Evolutionary conservation across 2,329 filamentous ascomycete species (phyloP).

Genomic region (Talaromyces sp.): DNA sequence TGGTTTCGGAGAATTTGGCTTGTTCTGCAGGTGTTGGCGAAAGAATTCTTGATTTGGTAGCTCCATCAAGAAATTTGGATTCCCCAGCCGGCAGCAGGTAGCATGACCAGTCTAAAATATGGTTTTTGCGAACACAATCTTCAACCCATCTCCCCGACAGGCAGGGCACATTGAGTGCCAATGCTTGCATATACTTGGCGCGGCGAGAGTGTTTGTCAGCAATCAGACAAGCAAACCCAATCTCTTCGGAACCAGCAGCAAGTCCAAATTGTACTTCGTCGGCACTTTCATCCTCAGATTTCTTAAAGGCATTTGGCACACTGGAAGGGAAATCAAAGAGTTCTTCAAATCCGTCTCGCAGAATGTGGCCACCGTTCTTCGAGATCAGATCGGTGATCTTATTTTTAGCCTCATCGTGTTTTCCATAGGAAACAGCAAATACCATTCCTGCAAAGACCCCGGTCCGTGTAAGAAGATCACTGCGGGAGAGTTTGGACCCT

Average conservation of each 20-base stretch:
- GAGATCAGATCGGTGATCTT: conserved; percentile 59
- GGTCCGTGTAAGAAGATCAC: conserved; percentile 20
- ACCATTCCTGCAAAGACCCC: conserved; percentile 73
- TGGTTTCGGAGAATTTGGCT: conserved; percentile 53
- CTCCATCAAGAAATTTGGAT: conserved; percentile 69
- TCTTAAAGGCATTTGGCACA: conserved; percentile 22
- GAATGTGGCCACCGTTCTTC: conserved; percentile 65
- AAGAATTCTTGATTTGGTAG: conserved; percentile 69
- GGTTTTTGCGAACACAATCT: conserved; percentile 59
- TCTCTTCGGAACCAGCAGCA: conserved; percentile 45
- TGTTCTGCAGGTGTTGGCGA: conserved; percentile 53
- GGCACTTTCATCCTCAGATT: conserved; percentile 15
- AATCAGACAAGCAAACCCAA: conserved; percentile 79
- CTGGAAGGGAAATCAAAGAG: conserved; percentile 57
- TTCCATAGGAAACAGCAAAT: conserved; percentile 74
- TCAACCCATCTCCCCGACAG: conserved; percentile 76
- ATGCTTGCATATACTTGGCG: conserved; percentile 88
- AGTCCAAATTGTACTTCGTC: conserved; percentile 46
- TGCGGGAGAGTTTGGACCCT: conserved; percentile 44
- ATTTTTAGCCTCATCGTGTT: conserved; percentile 53
- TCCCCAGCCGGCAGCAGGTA: conserved; percentile 85
- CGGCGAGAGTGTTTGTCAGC: conserved; percentile 81
- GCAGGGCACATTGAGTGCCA: conserved; percentile 84
- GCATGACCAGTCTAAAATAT: conserved; percentile 66
- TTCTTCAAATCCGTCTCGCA: conserved; percentile 73